Evolutionary conservation across 2,329 filamentous ascomycete species (phyloP).

Genomic region (Epichloe sp.): DNA sequence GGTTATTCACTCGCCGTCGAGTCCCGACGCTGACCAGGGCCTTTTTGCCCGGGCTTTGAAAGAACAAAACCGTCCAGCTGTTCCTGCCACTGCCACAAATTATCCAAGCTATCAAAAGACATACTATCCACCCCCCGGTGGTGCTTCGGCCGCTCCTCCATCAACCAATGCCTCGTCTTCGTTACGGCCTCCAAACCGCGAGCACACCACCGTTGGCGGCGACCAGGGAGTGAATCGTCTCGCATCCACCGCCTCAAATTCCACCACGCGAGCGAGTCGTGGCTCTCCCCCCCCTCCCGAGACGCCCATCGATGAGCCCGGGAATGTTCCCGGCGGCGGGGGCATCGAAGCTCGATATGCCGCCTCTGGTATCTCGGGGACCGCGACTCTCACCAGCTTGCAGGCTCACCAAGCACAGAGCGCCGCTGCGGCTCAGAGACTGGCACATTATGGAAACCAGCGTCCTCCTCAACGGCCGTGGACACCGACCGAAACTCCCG

Average conservation of each 20-base stretch:
- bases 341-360: constrained; percentile 89
- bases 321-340: constrained; percentile 49
- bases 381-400: constrained; percentile 66
- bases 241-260: constrained; percentile 78
- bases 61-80: constrained; percentile 26
- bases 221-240: constrained; percentile 47
- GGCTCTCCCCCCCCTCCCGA: constrained; percentile 93
- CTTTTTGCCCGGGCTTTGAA: constrained; percentile 58
- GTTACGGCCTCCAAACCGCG: constrained; percentile 9
- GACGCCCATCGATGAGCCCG: constrained; percentile 68
- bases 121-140: constrained; percentile 47
- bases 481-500: constrained; percentile 88
- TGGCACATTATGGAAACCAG: constrained; percentile 57
- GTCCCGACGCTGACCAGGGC: constrained; percentile 62
- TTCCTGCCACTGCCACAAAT: constrained; percentile 25
- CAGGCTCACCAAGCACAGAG: constrained; percentile 49
- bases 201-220: constrained; percentile 19
- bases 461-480: constrained; percentile 50
- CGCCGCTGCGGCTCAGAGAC: constrained; percentile 66
- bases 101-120: constrained; percentile 41
- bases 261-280: constrained; percentile 80
- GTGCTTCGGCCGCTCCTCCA: constrained; percentile 17
- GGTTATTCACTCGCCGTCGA: constrained; percentile 70
- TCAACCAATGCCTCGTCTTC: constrained; percentile 16
- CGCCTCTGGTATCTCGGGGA: constrained; percentile 77